Conservation (phyloP, 1,284 basidiomycete genomes). For the Stereum hirsutum region DNA sequence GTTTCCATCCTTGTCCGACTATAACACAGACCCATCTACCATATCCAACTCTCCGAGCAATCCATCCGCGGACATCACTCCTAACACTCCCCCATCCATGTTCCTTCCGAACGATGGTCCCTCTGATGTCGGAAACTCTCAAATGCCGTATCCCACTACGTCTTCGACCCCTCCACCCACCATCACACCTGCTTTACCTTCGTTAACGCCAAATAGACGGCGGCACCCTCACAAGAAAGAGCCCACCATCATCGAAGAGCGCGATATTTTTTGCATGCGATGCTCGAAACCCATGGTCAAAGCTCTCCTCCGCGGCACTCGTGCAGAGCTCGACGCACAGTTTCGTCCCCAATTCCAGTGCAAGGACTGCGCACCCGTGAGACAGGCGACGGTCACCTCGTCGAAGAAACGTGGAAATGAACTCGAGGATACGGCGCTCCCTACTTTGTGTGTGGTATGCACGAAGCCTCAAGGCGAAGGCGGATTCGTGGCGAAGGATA, state of each 20-base stretch:
- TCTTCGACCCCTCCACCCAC: too few relatives aligned
- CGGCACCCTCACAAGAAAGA: too few relatives aligned
- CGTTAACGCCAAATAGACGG: too few relatives aligned
- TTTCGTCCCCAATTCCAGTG: neutral
- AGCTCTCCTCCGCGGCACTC: neutral
- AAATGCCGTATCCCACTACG: too few relatives aligned
- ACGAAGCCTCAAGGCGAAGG: neutral
- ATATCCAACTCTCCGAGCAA: too few relatives aligned
- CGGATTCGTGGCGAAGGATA: neutral
- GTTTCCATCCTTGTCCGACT: too few relatives aligned
- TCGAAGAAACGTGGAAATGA: constrained; percentile 1
- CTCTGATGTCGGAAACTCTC: too few relatives aligned
- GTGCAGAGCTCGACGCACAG: constrained; percentile 1
- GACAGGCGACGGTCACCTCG: neutral
- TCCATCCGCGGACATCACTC: too few relatives aligned
- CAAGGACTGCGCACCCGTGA: neutral
- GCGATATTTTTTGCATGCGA: neutral
- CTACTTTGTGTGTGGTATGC: constrained; percentile 2
- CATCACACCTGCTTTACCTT: too few relatives aligned
- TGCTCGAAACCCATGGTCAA: neutral
- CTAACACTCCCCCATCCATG: too few relatives aligned
- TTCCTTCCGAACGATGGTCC: too few relatives aligned
- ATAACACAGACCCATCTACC: too few relatives aligned
- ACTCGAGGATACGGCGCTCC: neutral
- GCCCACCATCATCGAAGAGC: neutral